Conservation (phyloP, 2,329 filamentous ascomycete genomes). For the Aspergillus ibericus region DNA sequence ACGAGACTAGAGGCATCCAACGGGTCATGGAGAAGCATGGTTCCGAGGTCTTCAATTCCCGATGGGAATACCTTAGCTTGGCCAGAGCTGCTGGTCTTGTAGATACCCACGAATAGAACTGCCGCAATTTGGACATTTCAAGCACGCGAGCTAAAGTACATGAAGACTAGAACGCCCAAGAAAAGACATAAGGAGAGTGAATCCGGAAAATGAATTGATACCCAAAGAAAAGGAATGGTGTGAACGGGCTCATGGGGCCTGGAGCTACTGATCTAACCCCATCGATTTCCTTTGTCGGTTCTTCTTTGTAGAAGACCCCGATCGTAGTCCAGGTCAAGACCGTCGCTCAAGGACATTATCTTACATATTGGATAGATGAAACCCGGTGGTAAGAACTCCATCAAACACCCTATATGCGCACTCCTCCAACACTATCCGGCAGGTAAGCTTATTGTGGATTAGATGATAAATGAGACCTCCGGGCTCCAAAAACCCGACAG, state of each 20-base stretch:
- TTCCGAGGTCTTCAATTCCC: constrained; percentile 29
- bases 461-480: not conserved
- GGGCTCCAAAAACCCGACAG: not conserved
- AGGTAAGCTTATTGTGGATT: not conserved
- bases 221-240: not conserved
- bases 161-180: not conserved
- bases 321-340: not conserved
- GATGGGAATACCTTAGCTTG: constrained; percentile 40
- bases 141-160: constrained; percentile 3
- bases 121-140: not conserved
- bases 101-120: not conserved
- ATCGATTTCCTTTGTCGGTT: not conserved
- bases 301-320: not conserved
- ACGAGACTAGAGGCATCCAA: constrained; percentile 34
- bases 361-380: constrained; percentile 11
- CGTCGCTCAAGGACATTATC: constrained; percentile 9
- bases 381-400: constrained; percentile 9
- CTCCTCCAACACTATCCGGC: not conserved
- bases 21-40: constrained; percentile 48
- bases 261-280: not conserved
- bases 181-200: not conserved
- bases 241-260: not conserved
- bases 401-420: constrained; percentile 16
- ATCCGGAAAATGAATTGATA: not conserved
- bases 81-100: constrained; percentile 23